Percentiles rank a stretch among this genome's conserved stretches.
Conservation (phyloP, 2,329 filamentous ascomycete genomes). For the Fusarium clavum region DNA sequence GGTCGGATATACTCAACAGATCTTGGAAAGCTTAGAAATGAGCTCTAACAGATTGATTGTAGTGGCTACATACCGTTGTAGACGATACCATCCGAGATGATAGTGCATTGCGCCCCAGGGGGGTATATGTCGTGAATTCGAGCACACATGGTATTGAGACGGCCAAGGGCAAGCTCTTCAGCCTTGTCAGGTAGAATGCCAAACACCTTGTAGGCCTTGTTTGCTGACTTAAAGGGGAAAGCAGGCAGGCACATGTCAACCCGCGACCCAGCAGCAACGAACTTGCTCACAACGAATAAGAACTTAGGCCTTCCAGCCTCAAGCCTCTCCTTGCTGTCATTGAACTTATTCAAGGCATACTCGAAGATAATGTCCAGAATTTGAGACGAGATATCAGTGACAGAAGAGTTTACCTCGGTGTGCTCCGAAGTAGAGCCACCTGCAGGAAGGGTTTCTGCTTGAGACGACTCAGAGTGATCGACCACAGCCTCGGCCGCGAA, state of each 20-base stretch:
- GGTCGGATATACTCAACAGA: conserved; percentile 59
- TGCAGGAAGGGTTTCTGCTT: not conserved
- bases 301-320: conserved; percentile 5
- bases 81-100: conserved; percentile 65
- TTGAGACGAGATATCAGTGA: not conserved
- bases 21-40: conserved; percentile 49
- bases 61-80: conserved; percentile 59
- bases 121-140: conserved; percentile 45
- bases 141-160: conserved; percentile 46
- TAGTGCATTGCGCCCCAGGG: conserved; percentile 51
- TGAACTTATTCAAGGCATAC: conserved; percentile 19
- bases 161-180: conserved; percentile 46
- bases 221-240: conserved; percentile 52
- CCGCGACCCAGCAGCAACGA: not conserved
- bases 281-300: not conserved
- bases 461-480: not conserved
- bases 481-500: not conserved
- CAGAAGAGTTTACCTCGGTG: not conserved
- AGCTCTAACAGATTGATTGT: too few species aligned
- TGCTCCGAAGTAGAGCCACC: not conserved
- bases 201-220: conserved; percentile 50
- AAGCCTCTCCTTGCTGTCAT: conserved; percentile 7
- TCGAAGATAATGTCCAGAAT: conserved; percentile 13
- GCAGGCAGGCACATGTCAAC: conserved; percentile 45
- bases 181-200: conserved; percentile 49